phyloP scores from a whole-genome alignment of 2,329 filamentous ascomycete genomes.

The Annulohypoxylon truncatum region DNA sequence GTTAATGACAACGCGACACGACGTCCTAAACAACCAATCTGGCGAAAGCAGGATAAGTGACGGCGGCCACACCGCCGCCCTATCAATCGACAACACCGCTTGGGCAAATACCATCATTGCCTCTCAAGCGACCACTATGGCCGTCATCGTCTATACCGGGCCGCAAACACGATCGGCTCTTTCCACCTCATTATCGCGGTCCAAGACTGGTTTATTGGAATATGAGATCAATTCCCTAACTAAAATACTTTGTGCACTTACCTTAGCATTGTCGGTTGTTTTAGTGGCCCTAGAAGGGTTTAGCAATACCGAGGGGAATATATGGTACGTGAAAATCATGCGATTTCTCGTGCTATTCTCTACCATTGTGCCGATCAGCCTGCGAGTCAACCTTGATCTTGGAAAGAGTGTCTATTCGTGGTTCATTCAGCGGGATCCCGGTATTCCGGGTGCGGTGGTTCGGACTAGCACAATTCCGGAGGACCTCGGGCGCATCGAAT shows the following conservation, averaged over 20 bases:
- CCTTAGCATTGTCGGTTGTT: slow-evolving; percentile 84
- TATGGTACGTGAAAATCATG: slow-evolving; percentile 98
- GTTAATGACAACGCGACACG: slow-evolving; percentile 68
- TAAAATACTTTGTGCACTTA: slow-evolving; percentile 93
- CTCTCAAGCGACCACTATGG: slow-evolving; percentile 88
- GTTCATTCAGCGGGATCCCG: slow-evolving; percentile 92
- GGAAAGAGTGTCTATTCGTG: slow-evolving; percentile 96
- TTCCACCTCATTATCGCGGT: slow-evolving; percentile 90
- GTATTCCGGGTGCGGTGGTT: slow-evolving; percentile 91
- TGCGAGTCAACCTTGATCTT: slow-evolving; percentile 96
- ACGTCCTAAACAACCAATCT: slow-evolving; percentile 59
- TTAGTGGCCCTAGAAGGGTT: slow-evolving; percentile 91
- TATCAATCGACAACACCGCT: slow-evolving; percentile 96
- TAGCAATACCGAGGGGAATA: slow-evolving; percentile 69
- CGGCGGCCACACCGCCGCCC: slow-evolving; percentile 70
- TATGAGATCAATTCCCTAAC: slow-evolving; percentile 97
- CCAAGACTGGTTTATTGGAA: slow-evolving; percentile 93
- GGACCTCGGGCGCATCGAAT: slow-evolving; percentile 94
- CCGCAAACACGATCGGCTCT: slow-evolving; percentile 93
- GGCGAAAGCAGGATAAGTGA: slow-evolving; percentile 51
- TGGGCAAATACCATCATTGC: slow-evolving; percentile 99
- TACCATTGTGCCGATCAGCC: slow-evolving; percentile 97
- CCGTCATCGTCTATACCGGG: slow-evolving; percentile 93
- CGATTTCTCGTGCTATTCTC: slow-evolving; percentile 98
- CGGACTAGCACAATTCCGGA: slow-evolving; percentile 98